phyloP scores from a whole-genome alignment of 371 early-diverging fungal genomes.

The Mortierella sp. region DNA sequence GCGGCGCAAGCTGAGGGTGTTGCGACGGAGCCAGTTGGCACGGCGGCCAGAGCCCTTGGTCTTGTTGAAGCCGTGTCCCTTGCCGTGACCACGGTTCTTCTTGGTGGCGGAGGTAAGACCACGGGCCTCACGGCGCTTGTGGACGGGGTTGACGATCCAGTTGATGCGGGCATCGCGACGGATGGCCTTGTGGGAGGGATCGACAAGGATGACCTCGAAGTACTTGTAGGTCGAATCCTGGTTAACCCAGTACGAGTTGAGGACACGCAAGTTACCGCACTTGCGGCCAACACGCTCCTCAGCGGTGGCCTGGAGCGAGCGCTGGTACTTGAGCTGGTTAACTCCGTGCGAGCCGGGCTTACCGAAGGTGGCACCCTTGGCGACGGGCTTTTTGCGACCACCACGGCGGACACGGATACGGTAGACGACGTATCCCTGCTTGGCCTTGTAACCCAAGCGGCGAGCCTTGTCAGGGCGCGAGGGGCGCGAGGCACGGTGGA shows the following conservation, averaged over 20 bases:
- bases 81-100: slow-evolving; percentile 98
- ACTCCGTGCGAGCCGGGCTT: slow-evolving; percentile 99
- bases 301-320: slow-evolving; percentile 92
- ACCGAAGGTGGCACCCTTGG: slow-evolving; percentile 98
- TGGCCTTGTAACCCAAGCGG: slow-evolving; percentile 99
- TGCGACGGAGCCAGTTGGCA: slow-evolving; percentile 77
- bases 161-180: slow-evolving; percentile 98
- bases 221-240: slow-evolving; percentile 98
- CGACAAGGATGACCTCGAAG: slow-evolving; percentile 99
- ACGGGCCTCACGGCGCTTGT: slow-evolving; percentile 99
- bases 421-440: slow-evolving; percentile 98
- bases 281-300: slow-evolving; percentile 98
- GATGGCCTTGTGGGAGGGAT: slow-evolving; percentile 97
- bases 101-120: slow-evolving; percentile 97
- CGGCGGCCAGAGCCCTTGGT: slow-evolving; percentile 96
- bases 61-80: slow-evolving; percentile 99
- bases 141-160: slow-evolving; percentile 98
- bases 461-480: slow-evolving; percentile 99
- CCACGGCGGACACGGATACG: slow-evolving; percentile 99
- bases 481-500: slow-evolving; percentile 98
- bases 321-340: slow-evolving; percentile 96
- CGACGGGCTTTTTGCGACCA: slow-evolving; percentile 94
- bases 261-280: slow-evolving; percentile 94
- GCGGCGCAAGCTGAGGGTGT: slow-evolving; percentile 85
- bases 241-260: slow-evolving; percentile 99